Evolutionary conservation across 2,329 filamentous ascomycete species (phyloP), one percentile per base, ranked within the genome.

Genomic region (Akanthomyces dipterigenus): DNA sequence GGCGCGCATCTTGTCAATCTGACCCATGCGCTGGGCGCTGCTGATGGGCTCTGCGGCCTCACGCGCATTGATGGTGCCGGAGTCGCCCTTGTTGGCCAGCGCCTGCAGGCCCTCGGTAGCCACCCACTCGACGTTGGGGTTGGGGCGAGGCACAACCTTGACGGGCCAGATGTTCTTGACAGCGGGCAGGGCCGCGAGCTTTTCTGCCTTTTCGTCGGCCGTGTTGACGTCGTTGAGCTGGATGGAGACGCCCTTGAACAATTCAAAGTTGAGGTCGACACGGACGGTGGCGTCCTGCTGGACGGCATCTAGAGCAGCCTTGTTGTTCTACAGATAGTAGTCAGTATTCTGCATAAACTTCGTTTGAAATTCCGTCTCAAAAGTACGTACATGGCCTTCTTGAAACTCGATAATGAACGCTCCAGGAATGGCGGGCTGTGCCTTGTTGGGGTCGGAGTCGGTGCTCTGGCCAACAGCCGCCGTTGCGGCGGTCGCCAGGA

Each of bases 161-260:
- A 83, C 77, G 0, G 79, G 80, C 75, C 77, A 83, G 28, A 82
- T 71, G 24, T 72, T 70, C 73, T 80, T 82, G 66, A 85, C 75
- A 46, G 72, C 75, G 0, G 78, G 71, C 57, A 81, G 68, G 6
- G 68, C 66, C 1, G 73, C 72, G 61, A 84, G 71, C 65, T 75
- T 71, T 11, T 70, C 67, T 1, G 76, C 76, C 60, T 76, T 71
- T 36, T 76, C 70, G 26, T 79, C 75, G 34, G 80, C 76, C 28
- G 73, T 75, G n/a, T 75, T 70, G 49, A 75, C 55, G 61, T 83
- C 75, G 58, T 79, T 72, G 68, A 84, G 77, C 66, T 81, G 76
- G 63, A 84, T 78, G 1, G 82, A 83, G 2, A 76, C 77, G 58
- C 81, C 82, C 66, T 79, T 81, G 75, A 84, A 84, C 20, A 84